A percentile compares a stretch with the other conserved stretches of the same genome.
phyloP scores from a whole-genome alignment of 371 early-diverging fungal species.

The Apophysomyces variabilis region DNA sequence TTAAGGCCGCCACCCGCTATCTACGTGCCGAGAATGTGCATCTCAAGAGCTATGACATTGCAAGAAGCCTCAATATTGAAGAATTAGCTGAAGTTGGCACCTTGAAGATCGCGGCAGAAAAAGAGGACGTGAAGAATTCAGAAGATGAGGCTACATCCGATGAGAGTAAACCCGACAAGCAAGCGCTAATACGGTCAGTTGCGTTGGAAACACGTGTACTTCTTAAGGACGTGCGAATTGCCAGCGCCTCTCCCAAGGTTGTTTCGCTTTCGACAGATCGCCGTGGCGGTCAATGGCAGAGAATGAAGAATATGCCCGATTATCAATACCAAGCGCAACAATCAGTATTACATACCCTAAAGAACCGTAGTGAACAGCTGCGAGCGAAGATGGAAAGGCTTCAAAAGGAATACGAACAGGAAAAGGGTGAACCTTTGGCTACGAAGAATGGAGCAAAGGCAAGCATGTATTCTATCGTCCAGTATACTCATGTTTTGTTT shows the following conservation, averaged over 20 bases:
- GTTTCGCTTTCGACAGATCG: slow-evolving; percentile 48
- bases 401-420: slow-evolving; percentile 9
- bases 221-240: slow-evolving; percentile 53
- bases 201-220: slow-evolving; percentile 43
- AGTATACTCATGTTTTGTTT: background rate
- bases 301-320: slow-evolving; percentile 60
- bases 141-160: slow-evolving; percentile 9
- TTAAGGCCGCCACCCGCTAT: slow-evolving; percentile 76
- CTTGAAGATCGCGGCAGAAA: slow-evolving; percentile 8
- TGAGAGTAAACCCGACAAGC: slow-evolving; percentile 35
- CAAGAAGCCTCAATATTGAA: slow-evolving; percentile 44
- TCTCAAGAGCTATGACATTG: slow-evolving; percentile 64
- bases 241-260: slow-evolving; percentile 60
- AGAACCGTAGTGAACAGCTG: slow-evolving; percentile 65
- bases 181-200: slow-evolving; percentile 20
- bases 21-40: slow-evolving; percentile 83
- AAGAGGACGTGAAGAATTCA: slow-evolving; percentile 6
- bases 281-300: slow-evolving; percentile 55
- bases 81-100: slow-evolving; percentile 17
- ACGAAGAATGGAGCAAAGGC: background rate
- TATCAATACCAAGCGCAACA: slow-evolving; percentile 79
- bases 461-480: background rate
- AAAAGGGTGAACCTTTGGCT: background rate
- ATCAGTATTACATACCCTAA: slow-evolving; percentile 66
- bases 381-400: slow-evolving; percentile 42